Base-by-base conservation (phyloP, 164 flowering plant species). In the Stephania yunnanensis region DNA sequence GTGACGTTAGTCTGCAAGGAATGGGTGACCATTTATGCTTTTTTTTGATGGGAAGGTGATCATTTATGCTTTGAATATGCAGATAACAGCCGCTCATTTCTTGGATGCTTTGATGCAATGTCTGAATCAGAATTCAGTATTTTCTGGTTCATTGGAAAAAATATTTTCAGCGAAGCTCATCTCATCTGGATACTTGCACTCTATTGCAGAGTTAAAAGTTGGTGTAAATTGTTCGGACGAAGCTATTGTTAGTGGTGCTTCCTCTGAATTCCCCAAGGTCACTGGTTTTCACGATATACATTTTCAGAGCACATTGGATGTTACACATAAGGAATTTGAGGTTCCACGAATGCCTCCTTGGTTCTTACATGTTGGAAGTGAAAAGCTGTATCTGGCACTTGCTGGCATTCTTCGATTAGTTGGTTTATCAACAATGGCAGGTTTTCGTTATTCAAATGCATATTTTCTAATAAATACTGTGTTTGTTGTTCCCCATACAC, bases 291-390 rank as follows among this genome's bases (percentile, higher is more conserved):
- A 76, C 67, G 81, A 72, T 50, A 82, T 70, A 77, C 75, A 65
- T 73, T 65, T 61, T 46, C 68, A 73, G 68, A 29, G 45, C 55
- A 65, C 76, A 5, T 9, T 8, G 17, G 82, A 82, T 69, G 44
- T 48, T 74, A 61, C 20, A 19, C 73, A 72, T 50, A 77, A 82
- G 36, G 79, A 74, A 67, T 87, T 81, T 78, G 86, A 85, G 80
- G 88, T 95, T 77, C 99, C 98, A 55, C 86, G 84, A 58, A 88
- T 89, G 89, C 99, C 99, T 70, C 98, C 99, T 77, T 95, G 99
- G 99, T 92, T 93, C 84, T 69, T 72, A 71, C 29, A 84, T 80
- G 84, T 82, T 78, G 92, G 94, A 45, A 85, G 92, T 77, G 85
- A 78, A 77, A 90, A 92, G 73, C 78, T 93, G 12, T 95, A 95